Conservation (phyloP, 495 filamentous ascomycete genomes). For the Jackrogersella minutella region DNA sequence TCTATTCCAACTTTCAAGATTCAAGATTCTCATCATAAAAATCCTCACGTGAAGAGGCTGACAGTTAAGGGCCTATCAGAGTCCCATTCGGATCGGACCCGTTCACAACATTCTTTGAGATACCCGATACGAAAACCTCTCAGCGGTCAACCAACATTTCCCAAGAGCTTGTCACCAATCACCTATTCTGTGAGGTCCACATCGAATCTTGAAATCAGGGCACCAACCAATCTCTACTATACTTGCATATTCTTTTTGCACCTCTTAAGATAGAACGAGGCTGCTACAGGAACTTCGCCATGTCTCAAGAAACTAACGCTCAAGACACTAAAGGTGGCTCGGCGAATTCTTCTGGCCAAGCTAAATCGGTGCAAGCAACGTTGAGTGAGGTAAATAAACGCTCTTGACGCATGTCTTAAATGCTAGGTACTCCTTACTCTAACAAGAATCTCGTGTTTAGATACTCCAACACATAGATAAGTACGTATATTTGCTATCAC, state of each 20-base stretch:
- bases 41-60: slow-evolving; percentile 38
- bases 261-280: not conserved
- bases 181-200: slow-evolving; percentile 15
- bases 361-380: slow-evolving; percentile 33
- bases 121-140: not conserved
- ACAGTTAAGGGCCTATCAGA: slow-evolving; percentile 24
- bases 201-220: slow-evolving; percentile 16
- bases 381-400: slow-evolving; percentile 44
- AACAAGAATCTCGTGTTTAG: slow-evolving; percentile 44
- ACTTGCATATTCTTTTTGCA: no score
- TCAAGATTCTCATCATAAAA: not conserved
- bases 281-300: slow-evolving; percentile 16
- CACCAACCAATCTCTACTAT: slow-evolving; percentile 14
- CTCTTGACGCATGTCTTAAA: not conserved
- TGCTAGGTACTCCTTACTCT: slow-evolving; percentile 8
- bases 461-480: slow-evolving; percentile 58
- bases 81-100: slow-evolving; percentile 17
- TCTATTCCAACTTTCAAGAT: not conserved
- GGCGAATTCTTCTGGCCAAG: slow-evolving; percentile 7
- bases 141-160: not conserved
- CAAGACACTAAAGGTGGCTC: slow-evolving; percentile 15
- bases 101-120: not conserved
- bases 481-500: slow-evolving; percentile 25
- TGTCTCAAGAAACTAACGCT: slow-evolving; percentile 25
- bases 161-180: slow-evolving; percentile 11